phyloP scores from a whole-genome alignment of 2,329 filamentous ascomycete genomes.

The Penicillium paneum region DNA sequence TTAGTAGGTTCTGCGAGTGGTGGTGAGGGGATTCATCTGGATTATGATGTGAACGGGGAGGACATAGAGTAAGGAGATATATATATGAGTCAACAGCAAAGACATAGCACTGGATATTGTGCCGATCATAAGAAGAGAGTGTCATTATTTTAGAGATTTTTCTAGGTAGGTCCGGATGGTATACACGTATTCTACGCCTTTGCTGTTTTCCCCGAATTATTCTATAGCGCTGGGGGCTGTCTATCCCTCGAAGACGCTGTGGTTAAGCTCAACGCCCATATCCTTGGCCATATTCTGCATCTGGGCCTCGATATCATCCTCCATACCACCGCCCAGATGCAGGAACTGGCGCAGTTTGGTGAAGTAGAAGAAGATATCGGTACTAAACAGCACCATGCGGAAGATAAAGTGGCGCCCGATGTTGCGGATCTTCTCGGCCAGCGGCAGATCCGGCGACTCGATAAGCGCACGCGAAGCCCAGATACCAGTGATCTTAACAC shows the following conservation, averaged over 20 bases:
- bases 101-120: background rate
- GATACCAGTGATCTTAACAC: slow-evolving; percentile 87
- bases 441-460: slow-evolving; percentile 64
- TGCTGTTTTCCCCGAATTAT: background rate
- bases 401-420: slow-evolving; percentile 80
- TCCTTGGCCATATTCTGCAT: slow-evolving; percentile 88
- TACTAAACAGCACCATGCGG: slow-evolving; percentile 68
- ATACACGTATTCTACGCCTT: slow-evolving; percentile 5
- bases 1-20: background rate
- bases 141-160: slow-evolving; percentile 4
- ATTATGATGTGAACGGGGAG: background rate
- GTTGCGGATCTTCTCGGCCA: slow-evolving; percentile 62
- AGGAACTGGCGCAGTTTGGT: slow-evolving; percentile 74
- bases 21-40: background rate
- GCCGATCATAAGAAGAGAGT: background rate
- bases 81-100: background rate
- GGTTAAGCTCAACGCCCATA: slow-evolving; percentile 86
- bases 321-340: slow-evolving; percentile 78
- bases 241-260: slow-evolving; percentile 81
- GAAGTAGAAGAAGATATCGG: slow-evolving; percentile 80
- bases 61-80: background rate
- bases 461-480: slow-evolving; percentile 87
- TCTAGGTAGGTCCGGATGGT: slow-evolving; percentile 1
- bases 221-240: background rate
- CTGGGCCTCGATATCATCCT: slow-evolving; percentile 84